These are phyloP conservation scores for Amphichorda felina DNA, from an alignment of 2,329 filamentous ascomycete genomes.

Conservation along the genomic window DNA sequence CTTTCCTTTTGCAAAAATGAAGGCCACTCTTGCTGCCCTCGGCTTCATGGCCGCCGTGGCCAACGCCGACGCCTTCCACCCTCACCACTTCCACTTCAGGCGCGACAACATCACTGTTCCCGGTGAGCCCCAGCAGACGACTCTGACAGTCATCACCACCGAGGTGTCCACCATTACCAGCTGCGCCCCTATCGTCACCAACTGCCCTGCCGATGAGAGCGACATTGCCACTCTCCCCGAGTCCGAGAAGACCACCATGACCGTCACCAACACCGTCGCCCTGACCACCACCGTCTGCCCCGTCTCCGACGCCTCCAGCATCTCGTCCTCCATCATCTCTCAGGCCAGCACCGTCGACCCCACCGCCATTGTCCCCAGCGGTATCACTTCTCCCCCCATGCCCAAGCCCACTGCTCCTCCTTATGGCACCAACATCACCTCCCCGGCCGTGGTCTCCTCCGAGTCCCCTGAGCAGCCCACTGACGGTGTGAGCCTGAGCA, in stretches of 20 bases:
- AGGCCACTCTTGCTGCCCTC: constrained; percentile 28
- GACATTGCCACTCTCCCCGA: constrained; percentile 22
- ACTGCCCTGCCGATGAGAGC: constrained; percentile 33
- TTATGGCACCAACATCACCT: constrained; percentile 1
- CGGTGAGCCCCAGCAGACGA: constrained; percentile 15
- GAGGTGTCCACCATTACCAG: constrained; percentile 45
- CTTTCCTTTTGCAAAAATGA: constrained; percentile 26
- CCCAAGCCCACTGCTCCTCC: constrained; percentile 1
- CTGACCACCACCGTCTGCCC: constrained; percentile 33
- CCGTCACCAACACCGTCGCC: constrained; percentile 25
- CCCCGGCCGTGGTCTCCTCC: constrained; percentile 1
- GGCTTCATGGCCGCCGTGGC: constrained; percentile 33
- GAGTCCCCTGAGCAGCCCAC: constrained; percentile 1
- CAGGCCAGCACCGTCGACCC: constrained; percentile 20
- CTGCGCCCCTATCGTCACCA: constrained; percentile 43
- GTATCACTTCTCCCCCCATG: background rate
- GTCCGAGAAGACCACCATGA: constrained; percentile 14
- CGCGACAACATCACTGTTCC: constrained; percentile 14
- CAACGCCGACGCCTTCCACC: constrained; percentile 23
- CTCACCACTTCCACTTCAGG: constrained; percentile 20
- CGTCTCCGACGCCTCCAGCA: constrained; percentile 24
- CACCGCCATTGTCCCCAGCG: constrained; percentile 12
- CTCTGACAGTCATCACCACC: constrained; percentile 39
- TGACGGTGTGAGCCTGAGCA: constrained; percentile 3
- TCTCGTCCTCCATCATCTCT: constrained; percentile 26